A percentile compares a stretch with the other conserved stretches of the same genome.
These are phyloP conservation scores for Lentinula sp. DNA, from an alignment of 768 basidiomycete species.

Conservation along the genomic window DNA sequence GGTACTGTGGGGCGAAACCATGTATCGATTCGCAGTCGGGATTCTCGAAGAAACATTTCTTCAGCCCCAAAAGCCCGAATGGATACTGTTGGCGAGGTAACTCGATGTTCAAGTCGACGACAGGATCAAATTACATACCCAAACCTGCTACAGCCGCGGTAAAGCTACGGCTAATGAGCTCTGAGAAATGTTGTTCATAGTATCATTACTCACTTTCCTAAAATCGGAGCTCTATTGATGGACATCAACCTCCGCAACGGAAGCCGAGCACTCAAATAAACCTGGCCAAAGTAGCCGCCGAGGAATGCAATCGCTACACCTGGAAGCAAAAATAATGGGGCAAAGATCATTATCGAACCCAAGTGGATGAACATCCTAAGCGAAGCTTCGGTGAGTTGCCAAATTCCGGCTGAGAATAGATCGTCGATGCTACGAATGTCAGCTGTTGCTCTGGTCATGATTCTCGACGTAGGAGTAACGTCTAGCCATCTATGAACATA, in stretches of 20 bases:
- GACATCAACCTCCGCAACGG: conserved; percentile 44
- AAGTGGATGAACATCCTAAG: conserved; percentile 36
- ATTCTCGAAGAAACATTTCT: conserved; percentile 35
- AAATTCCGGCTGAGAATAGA: background rate
- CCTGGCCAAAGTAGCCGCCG: conserved; percentile 36
- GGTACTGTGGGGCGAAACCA: conserved; percentile 39
- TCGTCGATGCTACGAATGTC: conserved; percentile 26
- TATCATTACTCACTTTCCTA: conserved; percentile 30
- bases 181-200: conserved; percentile 17
- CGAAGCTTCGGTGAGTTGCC: conserved; percentile 4
- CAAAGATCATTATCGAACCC: conserved; percentile 34
- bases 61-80: conserved; percentile 66
- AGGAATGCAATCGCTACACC: conserved; percentile 33
- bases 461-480: conserved; percentile 20
- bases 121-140: conserved; percentile 22
- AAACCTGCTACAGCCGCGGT: conserved; percentile 55
- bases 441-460: conserved; percentile 43
- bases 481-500: conserved; percentile 18
- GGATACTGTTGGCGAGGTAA: conserved; percentile 27
- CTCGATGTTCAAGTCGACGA: background rate
- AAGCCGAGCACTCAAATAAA: conserved; percentile 41
- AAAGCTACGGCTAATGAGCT: conserved; percentile 23
- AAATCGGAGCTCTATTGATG: conserved; percentile 28
- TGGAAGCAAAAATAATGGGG: conserved; percentile 41
- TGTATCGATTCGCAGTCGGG: conserved; percentile 46